These are phyloP conservation scores for Alloteropsis semialata DNA, from an alignment of 176 grass and related monocot genomes.

Conservation along the genomic window DNA sequence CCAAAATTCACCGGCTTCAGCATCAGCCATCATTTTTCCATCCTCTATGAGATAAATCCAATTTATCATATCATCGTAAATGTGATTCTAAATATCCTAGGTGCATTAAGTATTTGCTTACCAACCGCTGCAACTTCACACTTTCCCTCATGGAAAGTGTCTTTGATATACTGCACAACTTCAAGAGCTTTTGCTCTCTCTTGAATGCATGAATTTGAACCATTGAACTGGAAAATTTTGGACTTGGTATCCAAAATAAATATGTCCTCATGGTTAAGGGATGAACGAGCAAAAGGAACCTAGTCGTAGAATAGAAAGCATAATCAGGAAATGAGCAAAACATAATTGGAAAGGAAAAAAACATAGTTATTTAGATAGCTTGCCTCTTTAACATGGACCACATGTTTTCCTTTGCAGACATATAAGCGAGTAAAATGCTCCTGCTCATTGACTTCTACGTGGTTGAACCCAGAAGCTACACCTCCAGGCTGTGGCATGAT, in stretches of 20 bases:
- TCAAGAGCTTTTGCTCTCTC: constrained; percentile 98
- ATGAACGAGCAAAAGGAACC: constrained; percentile 82
- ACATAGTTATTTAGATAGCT: constrained; percentile 29
- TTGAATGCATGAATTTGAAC: constrained; percentile 93
- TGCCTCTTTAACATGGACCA: constrained; percentile 97
- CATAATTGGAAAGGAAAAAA: neutral
- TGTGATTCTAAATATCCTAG: neutral
- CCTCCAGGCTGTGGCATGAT: constrained; percentile 96
- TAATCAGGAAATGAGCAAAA: constrained; percentile 8
- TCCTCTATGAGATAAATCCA: constrained; percentile 56
- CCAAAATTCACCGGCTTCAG: constrained; percentile 97
- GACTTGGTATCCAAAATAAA: constrained; percentile 94
- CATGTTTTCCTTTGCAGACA: constrained; percentile 91
- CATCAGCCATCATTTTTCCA: constrained; percentile 94
- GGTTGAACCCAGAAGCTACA: constrained; percentile 79
- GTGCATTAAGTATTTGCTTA: constrained; percentile 39
- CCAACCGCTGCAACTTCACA: constrained; percentile 88
- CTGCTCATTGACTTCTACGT: constrained; percentile 65
- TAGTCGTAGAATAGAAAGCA: constrained; percentile 36
- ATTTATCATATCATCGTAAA: constrained; percentile 21
- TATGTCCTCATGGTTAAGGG: constrained; percentile 94
- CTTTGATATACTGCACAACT: constrained; percentile 95
- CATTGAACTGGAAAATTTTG: constrained; percentile 99
- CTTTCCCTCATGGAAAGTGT: constrained; percentile 88
- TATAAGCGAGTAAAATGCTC: constrained; percentile 79